Evolutionary conservation across 108 stramenopile genomes (phyloP).

Genomic region (Fistulifera pelliculosa): DNA sequence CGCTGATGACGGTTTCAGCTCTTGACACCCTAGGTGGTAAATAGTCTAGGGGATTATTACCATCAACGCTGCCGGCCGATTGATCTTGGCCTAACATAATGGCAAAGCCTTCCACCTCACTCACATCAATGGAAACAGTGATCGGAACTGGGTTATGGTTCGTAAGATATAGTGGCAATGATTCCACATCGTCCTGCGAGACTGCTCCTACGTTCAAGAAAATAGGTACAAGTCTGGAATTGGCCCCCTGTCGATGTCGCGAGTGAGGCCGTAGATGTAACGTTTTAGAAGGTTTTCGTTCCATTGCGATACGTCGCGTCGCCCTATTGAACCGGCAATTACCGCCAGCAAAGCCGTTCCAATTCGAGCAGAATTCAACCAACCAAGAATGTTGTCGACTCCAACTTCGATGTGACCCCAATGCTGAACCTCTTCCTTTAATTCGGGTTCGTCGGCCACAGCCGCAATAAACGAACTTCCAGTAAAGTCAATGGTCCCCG

Average conservation of each 20-base stretch:
- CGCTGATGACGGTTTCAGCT: not conserved
- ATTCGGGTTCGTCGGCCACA: not conserved
- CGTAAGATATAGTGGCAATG: conserved; percentile 40
- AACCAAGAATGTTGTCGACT: conserved; percentile 16
- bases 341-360: conserved; percentile 20
- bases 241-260: not conserved
- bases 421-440: no score
- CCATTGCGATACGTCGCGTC: not conserved
- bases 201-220: conserved; percentile 56
- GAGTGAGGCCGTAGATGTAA: conserved; percentile 3
- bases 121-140: conserved; percentile 39
- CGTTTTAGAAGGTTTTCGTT: conserved; percentile 2
- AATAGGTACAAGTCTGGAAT: conserved; percentile 28
- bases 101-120: conserved; percentile 55
- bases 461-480: not conserved
- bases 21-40: conserved; percentile 20
- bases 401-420: conserved; percentile 6
- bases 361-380: conserved; percentile 20
- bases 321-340: not conserved
- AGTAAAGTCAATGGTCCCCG: conserved; percentile 29
- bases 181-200: conserved; percentile 26
- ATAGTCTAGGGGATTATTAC: conserved; percentile 36
- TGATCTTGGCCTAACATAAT: conserved; percentile 36
- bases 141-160: conserved; percentile 67
- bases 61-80: conserved; percentile 16